phyloP scores from a whole-genome alignment of 1,284 basidiomycete genomes.

The Bondarzewia mesenterica region DNA sequence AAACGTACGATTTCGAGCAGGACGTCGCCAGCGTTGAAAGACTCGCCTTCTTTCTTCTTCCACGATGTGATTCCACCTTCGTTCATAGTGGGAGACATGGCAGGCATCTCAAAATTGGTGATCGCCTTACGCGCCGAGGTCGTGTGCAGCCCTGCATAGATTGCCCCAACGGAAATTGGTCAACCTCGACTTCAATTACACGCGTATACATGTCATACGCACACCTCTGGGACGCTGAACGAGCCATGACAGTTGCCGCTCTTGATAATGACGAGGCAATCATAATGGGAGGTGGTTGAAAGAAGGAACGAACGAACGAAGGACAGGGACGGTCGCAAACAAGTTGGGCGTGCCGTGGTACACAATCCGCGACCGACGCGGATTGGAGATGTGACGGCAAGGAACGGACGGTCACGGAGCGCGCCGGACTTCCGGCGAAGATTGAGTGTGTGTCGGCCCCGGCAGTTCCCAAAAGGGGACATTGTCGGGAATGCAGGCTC shows the following conservation, averaged over 20 bases:
- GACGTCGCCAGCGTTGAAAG: constrained; percentile 83
- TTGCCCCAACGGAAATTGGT: not conserved
- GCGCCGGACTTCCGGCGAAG: too few species aligned
- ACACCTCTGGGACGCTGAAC: not conserved
- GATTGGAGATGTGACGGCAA: too few species aligned
- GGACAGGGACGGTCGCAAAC: not conserved
- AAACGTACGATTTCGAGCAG: constrained; percentile 84
- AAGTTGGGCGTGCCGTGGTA: not conserved
- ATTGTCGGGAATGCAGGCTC: too few species aligned
- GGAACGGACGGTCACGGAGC: not conserved
- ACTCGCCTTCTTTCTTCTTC: constrained; percentile 89
- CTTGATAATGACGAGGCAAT: not conserved
- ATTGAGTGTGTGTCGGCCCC: too few species aligned
- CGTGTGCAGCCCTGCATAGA: constrained; percentile 50
- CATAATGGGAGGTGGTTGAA: not conserved
- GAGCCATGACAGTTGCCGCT: not conserved
- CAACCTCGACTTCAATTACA: not conserved
- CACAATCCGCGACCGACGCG: not conserved
- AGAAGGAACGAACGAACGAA: too few species aligned
- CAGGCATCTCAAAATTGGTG: constrained; percentile 79
- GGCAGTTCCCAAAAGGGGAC: too few species aligned
- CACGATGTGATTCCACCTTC: constrained; percentile 91
- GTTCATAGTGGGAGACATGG: constrained; percentile 99
- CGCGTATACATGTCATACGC: not conserved
- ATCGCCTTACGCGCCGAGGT: constrained; percentile 48